phyloP scores from a whole-genome alignment of 768 basidiomycete species.

The Trametes punicea region DNA sequence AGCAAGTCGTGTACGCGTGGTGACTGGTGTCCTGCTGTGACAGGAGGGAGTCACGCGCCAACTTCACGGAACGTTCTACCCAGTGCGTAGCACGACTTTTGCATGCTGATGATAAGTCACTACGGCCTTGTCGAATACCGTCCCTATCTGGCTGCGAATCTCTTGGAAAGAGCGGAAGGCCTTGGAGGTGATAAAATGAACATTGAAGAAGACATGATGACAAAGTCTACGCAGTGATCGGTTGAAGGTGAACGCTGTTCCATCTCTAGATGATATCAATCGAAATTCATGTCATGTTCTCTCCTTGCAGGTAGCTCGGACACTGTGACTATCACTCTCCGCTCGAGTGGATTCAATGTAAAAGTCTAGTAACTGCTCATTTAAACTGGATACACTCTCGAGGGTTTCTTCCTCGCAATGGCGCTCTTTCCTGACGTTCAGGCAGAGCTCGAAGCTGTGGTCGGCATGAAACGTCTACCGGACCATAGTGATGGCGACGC shows the following conservation, averaged over 20 bases:
- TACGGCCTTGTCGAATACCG: background rate
- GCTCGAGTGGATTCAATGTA: background rate
- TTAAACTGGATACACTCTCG: slow-evolving; percentile 26
- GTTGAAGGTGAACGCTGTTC: slow-evolving; percentile 9
- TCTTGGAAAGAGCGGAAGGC: background rate
- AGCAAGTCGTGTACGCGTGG: no score
- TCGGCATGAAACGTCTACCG: slow-evolving; percentile 25
- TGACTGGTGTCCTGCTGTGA: no score
- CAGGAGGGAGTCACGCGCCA: no score
- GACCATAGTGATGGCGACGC: slow-evolving; percentile 11
- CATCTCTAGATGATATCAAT: background rate
- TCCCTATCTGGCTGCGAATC: background rate
- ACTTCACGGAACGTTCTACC: no score
- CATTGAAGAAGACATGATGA: slow-evolving; percentile 9
- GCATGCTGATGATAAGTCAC: no score
- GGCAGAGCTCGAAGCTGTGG: slow-evolving; percentile 28
- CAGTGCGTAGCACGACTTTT: no score
- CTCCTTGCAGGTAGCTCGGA: slow-evolving; percentile 9
- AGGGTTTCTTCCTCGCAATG: slow-evolving; percentile 34
- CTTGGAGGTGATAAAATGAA: slow-evolving; percentile 14
- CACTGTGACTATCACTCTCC: slow-evolving; percentile 1
- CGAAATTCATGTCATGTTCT: background rate
- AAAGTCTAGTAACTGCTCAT: background rate
- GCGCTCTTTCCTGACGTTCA: slow-evolving; percentile 32
- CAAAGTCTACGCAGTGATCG: background rate